These are phyloP conservation scores for Lyophyllum decastes DNA, from an alignment of 768 basidiomycete genomes.

Conservation along the genomic window DNA sequence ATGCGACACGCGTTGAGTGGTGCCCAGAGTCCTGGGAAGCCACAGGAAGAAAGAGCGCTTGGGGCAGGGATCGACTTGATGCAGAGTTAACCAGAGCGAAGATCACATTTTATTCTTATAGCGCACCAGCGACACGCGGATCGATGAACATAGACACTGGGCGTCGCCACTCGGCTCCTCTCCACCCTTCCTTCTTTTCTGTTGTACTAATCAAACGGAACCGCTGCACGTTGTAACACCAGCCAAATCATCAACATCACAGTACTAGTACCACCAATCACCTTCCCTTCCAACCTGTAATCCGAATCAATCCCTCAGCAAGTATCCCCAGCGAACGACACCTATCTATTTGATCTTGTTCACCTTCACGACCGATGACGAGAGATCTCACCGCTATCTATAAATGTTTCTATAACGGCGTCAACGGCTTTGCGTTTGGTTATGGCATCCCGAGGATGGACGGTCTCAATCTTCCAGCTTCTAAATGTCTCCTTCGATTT, in stretches of 20 bases:
- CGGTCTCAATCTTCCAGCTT: slow-evolving; percentile 8
- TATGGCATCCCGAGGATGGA: slow-evolving; percentile 23
- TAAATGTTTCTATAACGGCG: slow-evolving; percentile 12
- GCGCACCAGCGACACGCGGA: slow-evolving; percentile 7
- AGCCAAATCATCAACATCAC: slow-evolving; percentile 27
- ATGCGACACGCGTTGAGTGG: slow-evolving; percentile 39
- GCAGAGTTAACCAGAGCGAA: slow-evolving; percentile 32
- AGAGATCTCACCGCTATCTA: slow-evolving; percentile 24
- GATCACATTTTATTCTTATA: neutral
- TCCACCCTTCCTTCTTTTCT: slow-evolving; percentile 24
- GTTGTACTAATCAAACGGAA: slow-evolving; percentile 44
- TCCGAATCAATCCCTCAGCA: slow-evolving; percentile 13
- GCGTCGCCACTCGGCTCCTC: slow-evolving; percentile 9
- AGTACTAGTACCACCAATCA: slow-evolving; percentile 18
- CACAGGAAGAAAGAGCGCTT: slow-evolving; percentile 31
- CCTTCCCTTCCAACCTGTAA: slow-evolving; percentile 17
- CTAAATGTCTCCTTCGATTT: slow-evolving; percentile 13
- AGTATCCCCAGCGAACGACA: slow-evolving; percentile 16
- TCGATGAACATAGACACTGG: slow-evolving; percentile 23
- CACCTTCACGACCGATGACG: slow-evolving; percentile 13
- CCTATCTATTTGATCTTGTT: slow-evolving; percentile 18
- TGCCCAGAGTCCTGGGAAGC: slow-evolving; percentile 25
- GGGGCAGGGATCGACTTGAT: slow-evolving; percentile 48
- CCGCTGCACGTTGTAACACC: slow-evolving; percentile 42
- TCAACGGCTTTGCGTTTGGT: slow-evolving; percentile 10